Evolutionary conservation across 2,329 filamentous ascomycete genomes (phyloP).

Genomic region (Phyllachora maydis): DNA sequence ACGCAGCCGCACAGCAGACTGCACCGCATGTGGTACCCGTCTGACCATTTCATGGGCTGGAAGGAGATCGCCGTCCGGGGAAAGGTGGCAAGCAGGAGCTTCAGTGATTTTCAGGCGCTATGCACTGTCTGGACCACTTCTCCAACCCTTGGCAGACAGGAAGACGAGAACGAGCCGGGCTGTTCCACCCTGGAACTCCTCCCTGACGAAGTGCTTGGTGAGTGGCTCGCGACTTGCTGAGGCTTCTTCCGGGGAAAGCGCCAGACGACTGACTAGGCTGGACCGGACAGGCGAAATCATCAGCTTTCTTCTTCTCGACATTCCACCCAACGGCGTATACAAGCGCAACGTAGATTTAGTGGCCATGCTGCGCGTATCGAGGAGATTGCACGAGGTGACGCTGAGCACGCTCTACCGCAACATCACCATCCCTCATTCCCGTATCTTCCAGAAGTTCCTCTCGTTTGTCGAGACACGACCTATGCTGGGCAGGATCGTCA

Average conservation of each 20-base stretch:
- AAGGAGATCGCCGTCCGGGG: constrained; percentile 39
- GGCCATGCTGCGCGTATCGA: constrained; percentile 57
- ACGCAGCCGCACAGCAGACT: constrained; percentile 34
- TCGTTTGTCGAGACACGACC: constrained; percentile 45
- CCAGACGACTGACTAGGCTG: no score
- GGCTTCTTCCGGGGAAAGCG: no score
- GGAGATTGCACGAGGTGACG: constrained; percentile 50
- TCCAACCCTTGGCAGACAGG: constrained; percentile 1
- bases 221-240: constrained; percentile 11
- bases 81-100: constrained; percentile 38
- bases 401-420: constrained; percentile 57
- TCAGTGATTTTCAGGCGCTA: constrained; percentile 34
- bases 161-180: constrained; percentile 15
- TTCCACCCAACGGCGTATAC: constrained; percentile 53
- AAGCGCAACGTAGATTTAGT: constrained; percentile 62
- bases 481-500: constrained; percentile 52
- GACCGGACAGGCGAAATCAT: constrained; percentile 48
- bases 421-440: constrained; percentile 66
- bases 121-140: constrained; percentile 33
- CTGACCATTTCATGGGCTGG: constrained; percentile 38
- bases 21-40: constrained; percentile 36
- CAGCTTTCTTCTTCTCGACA: constrained; percentile 51
- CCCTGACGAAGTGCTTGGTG: constrained; percentile 52
- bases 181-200: constrained; percentile 42
- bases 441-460: constrained; percentile 67